These are phyloP conservation scores for Suillus variegatus DNA, from an alignment of 768 basidiomycete genomes.

Conservation along the genomic window DNA sequence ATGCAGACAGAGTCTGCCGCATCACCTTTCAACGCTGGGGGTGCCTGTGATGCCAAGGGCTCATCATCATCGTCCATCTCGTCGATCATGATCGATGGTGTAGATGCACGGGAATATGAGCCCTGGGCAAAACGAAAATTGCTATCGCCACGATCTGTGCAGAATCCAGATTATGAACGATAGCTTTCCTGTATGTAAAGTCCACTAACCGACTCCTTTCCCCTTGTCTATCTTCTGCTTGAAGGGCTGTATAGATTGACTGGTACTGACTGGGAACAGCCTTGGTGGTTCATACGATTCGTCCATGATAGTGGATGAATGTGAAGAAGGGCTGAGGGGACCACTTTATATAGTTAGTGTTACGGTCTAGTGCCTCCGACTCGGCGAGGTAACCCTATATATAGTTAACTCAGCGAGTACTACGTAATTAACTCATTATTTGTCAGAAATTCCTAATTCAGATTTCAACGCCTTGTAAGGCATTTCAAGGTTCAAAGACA, in stretches of 20 bases:
- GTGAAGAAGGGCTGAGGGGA: background rate
- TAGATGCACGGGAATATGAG: constrained; percentile 2
- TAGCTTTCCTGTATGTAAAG: too few species aligned
- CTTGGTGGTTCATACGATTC: background rate
- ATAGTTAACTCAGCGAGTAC: too few species aligned
- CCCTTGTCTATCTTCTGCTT: background rate
- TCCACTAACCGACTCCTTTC: constrained; percentile 2
- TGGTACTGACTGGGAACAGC: background rate
- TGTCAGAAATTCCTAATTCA: too few species aligned
- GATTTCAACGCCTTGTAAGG: too few species aligned
- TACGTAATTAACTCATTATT: background rate
- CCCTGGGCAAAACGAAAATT: constrained; percentile 2
- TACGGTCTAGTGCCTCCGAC: background rate
- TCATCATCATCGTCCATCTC: constrained; percentile 7
- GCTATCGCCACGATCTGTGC: background rate
- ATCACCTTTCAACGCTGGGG: background rate
- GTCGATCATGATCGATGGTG: background rate
- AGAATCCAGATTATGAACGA: background rate
- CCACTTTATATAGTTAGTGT: background rate
- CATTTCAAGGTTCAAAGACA: too few species aligned
- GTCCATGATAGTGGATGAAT: constrained; percentile 1
- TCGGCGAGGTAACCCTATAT: too few species aligned
- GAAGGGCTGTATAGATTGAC: background rate
- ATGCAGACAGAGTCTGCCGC: background rate
- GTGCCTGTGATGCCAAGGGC: constrained; percentile 1